Conservation (phyloP, 495 filamentous ascomycete species). For the Talaromyces stipitatus region DNA sequence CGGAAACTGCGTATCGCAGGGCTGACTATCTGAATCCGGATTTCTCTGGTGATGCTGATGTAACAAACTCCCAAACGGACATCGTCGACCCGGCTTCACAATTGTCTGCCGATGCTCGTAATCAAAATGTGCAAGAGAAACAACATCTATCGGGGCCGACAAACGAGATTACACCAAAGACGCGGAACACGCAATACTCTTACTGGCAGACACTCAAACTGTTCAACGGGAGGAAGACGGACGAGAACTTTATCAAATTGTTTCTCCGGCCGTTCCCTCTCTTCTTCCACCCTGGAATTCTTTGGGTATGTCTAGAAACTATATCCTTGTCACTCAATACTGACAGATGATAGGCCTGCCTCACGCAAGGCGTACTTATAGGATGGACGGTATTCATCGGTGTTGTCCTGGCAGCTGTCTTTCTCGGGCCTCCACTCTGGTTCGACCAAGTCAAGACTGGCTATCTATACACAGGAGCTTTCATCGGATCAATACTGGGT, state of each 20-base stretch:
- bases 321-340: conserved; percentile 2
- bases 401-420: conserved; percentile 75
- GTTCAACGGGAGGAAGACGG: conserved; percentile 76
- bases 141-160: not conserved
- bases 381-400: conserved; percentile 95
- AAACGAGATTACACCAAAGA: not conserved
- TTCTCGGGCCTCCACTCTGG: conserved; percentile 70
- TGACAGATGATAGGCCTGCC: conserved; percentile 46
- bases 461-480: conserved; percentile 83
- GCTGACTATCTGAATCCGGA: conserved; percentile 58
- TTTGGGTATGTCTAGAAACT: conserved; percentile 51
- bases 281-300: conserved; percentile 72
- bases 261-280: conserved; percentile 56
- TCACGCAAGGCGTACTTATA: conserved; percentile 86
- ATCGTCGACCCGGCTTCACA: conserved; percentile 8
- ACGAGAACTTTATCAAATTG: conserved; percentile 53
- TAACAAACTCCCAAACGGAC: not conserved
- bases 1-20: conserved; percentile 75
- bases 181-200: conserved; percentile 28
- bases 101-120: not conserved
- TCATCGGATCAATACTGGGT: conserved; percentile 74
- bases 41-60: conserved; percentile 21
- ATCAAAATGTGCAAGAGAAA: conserved; percentile 2
- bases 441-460: conserved; percentile 77
- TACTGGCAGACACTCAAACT: conserved; percentile 51